Percentiles rank a stretch among this genome's conserved stretches.
phyloP scores from a whole-genome alignment of 352 stramenopile species.

The Pythium utonaiense region DNA sequence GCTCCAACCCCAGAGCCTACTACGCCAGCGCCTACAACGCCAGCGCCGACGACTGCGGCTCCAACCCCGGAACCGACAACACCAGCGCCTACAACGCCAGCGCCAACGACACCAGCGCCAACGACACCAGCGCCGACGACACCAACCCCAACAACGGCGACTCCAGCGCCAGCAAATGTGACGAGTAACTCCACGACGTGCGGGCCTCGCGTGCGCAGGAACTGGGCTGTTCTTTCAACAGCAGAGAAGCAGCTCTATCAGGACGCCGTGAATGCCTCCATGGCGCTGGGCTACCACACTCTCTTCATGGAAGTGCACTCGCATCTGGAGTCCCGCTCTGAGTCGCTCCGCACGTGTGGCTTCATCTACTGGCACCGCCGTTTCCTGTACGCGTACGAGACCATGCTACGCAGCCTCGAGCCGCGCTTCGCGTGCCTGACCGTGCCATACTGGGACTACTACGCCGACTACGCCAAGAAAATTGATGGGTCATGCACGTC shows the following conservation, averaged over 20 bases:
- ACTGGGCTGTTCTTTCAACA: constrained; percentile 38
- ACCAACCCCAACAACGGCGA: constrained; percentile 4
- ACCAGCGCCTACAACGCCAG: background rate
- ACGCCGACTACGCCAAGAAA: constrained; percentile 54
- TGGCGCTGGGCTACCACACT: constrained; percentile 44
- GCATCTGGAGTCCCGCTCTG: constrained; percentile 33
- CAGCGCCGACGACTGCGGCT: background rate
- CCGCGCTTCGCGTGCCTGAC: constrained; percentile 61
- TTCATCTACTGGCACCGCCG: constrained; percentile 73
- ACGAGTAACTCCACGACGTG: constrained; percentile 22
- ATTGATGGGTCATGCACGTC: constrained; percentile 31
- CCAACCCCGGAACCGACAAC: background rate
- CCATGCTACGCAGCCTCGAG: constrained; percentile 66
- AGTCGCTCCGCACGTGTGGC: constrained; percentile 44
- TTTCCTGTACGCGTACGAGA: constrained; percentile 69
- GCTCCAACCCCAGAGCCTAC: background rate
- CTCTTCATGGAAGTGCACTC: constrained; percentile 57
- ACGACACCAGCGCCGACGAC: background rate
- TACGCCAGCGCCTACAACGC: background rate
- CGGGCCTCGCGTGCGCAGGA: constrained; percentile 42
- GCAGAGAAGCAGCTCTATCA: constrained; percentile 62
- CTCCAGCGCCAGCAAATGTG: background rate
- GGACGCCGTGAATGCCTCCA: constrained; percentile 52
- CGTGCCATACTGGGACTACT: constrained; percentile 81
- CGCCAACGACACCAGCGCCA: background rate